phyloP scores from a whole-genome alignment of 2,329 filamentous ascomycete species.

The Aureobasidium sp. region DNA sequence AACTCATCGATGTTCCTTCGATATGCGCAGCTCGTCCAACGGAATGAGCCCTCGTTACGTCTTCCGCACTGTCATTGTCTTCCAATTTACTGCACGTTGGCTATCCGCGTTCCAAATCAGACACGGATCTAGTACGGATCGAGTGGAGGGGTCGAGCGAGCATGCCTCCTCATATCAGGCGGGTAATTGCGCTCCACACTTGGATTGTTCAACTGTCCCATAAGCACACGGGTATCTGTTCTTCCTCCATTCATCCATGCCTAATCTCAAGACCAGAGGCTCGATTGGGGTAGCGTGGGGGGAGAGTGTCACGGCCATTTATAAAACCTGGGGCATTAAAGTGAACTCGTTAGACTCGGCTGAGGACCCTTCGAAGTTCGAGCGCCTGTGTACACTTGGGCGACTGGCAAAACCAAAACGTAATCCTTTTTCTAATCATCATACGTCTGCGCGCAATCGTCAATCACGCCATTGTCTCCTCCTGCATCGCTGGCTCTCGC shows the following conservation, averaged over 20 bases:
- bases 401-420: not conserved
- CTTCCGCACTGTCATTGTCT: not conserved
- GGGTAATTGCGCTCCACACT: slow-evolving; percentile 11
- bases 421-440: not conserved
- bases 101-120: not conserved
- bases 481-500: not conserved
- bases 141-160: not conserved
- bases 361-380: not conserved
- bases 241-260: not conserved
- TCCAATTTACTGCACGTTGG: not conserved
- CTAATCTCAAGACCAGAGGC: not conserved
- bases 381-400: not conserved
- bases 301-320: not conserved
- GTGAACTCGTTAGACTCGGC: not conserved
- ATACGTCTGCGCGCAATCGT: not conserved
- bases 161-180: not conserved
- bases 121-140: not conserved
- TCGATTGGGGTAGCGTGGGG: not conserved
- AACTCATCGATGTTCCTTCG: not conserved
- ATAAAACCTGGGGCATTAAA: not conserved
- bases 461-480: slow-evolving; percentile 9
- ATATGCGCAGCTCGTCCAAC: not conserved
- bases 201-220: not conserved
- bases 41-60: not conserved
- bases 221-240: not conserved